phyloP scores from a whole-genome alignment of 495 filamentous ascomycete genomes.

The Aspergillus incahuasiensis region DNA sequence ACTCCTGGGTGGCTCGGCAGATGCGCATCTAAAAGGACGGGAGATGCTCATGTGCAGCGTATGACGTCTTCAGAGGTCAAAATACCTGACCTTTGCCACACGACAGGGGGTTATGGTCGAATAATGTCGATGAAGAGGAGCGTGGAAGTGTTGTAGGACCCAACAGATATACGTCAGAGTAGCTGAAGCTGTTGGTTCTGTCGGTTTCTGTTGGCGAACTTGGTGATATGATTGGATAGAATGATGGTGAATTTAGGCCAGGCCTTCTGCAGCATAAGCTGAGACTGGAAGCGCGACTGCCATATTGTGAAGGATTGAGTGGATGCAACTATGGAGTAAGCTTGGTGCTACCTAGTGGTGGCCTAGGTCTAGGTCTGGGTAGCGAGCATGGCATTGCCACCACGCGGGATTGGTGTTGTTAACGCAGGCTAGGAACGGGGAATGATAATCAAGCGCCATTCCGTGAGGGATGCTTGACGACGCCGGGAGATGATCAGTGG shows the following conservation, averaged over 20 bases:
- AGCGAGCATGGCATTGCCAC: background rate
- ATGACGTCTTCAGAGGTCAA: constrained; percentile 1
- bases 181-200: background rate
- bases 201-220: constrained; percentile 4
- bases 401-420: background rate
- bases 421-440: background rate
- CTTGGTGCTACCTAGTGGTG: background rate
- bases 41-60: background rate
- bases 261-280: background rate
- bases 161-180: constrained; percentile 2
- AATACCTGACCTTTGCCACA: background rate
- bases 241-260: background rate
- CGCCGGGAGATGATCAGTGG: background rate
- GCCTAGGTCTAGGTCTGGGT: background rate
- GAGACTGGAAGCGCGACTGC: background rate
- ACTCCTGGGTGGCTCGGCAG: background rate
- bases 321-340: background rate
- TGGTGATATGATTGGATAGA: background rate
- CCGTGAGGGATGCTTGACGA: background rate
- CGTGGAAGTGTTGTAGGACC: background rate
- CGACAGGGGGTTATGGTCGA: background rate
- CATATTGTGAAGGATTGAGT: background rate
- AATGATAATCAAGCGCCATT: constrained; percentile 2
- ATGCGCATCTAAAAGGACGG: background rate
- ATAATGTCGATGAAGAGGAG: background rate